Evolutionary conservation across 2,329 filamentous ascomycete species (phyloP).

Genomic region (Tetracladium maxilliforme): DNA sequence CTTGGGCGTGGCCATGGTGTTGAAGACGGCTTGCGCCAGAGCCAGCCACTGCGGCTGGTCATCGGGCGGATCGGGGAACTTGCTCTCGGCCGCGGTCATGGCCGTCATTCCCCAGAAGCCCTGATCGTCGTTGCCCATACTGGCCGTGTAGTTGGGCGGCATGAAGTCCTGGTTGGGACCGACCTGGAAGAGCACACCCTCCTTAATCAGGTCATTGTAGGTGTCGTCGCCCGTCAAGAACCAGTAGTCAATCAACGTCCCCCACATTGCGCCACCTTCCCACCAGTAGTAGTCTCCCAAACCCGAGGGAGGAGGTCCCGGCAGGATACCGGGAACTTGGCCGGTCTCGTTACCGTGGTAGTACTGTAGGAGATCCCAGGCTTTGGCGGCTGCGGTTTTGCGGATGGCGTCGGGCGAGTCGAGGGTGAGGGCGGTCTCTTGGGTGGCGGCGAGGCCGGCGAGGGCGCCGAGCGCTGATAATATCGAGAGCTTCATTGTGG

Average conservation of each 20-base stretch:
- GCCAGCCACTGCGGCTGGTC: constrained; percentile 62
- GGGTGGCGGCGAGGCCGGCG: not conserved
- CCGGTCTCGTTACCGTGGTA: constrained; percentile 36
- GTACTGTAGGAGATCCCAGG: constrained; percentile 32
- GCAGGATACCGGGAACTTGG: constrained; percentile 40
- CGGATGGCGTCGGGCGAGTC: constrained; percentile 27
- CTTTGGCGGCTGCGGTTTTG: constrained; percentile 27
- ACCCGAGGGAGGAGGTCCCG: constrained; percentile 35
- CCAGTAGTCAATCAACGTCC: constrained; percentile 46
- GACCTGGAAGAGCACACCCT: constrained; percentile 43
- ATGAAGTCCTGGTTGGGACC: constrained; percentile 41
- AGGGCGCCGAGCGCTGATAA: not conserved
- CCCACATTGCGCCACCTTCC: constrained; percentile 48
- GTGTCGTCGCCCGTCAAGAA: constrained; percentile 41
- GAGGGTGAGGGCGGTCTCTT: not conserved
- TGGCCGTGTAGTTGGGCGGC: constrained; percentile 26
- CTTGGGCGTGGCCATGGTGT: constrained; percentile 55
- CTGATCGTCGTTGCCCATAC: constrained; percentile 20
- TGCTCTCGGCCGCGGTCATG: constrained; percentile 64
- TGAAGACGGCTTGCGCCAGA: constrained; percentile 66
- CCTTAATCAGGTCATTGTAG: constrained; percentile 37
- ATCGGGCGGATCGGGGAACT: constrained; percentile 51
- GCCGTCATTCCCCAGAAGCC: constrained; percentile 76
- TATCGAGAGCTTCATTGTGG: not conserved
- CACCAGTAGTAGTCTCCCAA: constrained; percentile 49